Base-by-base conservation (phyloP, 257 asterid genomes). In the Petunia secreta region DNA sequence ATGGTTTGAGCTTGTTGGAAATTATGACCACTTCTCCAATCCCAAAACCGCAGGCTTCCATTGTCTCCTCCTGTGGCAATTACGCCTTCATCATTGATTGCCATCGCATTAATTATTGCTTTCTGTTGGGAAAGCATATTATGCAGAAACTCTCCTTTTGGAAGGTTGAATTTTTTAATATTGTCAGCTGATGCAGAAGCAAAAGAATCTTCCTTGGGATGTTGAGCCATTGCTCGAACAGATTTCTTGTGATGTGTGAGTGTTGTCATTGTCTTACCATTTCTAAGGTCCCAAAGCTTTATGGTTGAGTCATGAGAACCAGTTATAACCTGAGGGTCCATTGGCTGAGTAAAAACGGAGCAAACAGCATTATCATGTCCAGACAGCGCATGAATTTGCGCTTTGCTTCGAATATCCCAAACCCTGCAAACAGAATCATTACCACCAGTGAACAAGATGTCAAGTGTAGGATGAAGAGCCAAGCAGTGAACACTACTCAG, bases 1-100 rank as follows among this genome's bases (percentile, higher is more conserved):
- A 94, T 90, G 4, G 98, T 94, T 77, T 94, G 97, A 77, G 94
- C 82, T 88, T 93, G 98, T 88, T 94, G 98, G 85, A 91, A 94
- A 89, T 94, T 94, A 83, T 94, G 97, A 43, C 98, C 98, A 41
- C 98, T 94, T 75, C 44, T 91, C 98, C 98, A 94, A 81, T 94
- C 98, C 98, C 98, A 94, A 88, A 93, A 94, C 98, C 98, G 93
- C 83, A 94, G 75, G 60, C 98, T 94, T 83, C 98, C 98, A 63
- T 94, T 94, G 65, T 94, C 98, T 79, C 98, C 98, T 94, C 92
- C 98, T 37, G 97, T 94, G 80, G 92, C 90, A 77, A 94, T 77
- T 77, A 93, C 93, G 43, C 96, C 98, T n/a, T 94, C 96, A 80
- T 90, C 93, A 74, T 93, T 94, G 79, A 91, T 97, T 7, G 97